Evolutionary conservation across 192 early-diverging fungal species (phyloP).

Genomic region (Umbelopsis vinacea): DNA sequence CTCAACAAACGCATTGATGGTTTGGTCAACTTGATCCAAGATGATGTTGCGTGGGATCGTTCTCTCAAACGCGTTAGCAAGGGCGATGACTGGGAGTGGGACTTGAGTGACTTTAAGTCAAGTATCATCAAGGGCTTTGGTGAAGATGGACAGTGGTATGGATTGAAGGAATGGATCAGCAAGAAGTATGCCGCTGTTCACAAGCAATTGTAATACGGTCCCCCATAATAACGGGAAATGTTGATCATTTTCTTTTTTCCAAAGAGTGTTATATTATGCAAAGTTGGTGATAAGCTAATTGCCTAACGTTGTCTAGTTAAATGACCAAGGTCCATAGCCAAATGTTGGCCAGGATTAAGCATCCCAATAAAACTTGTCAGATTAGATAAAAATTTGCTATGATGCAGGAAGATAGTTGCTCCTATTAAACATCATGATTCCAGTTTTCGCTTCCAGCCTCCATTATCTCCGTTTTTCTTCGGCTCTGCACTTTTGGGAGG

Average conservation of each 20-base stretch:
- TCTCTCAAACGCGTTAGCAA: slow-evolving; percentile 22
- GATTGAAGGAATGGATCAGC: slow-evolving; percentile 27
- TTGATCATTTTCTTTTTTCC: neutral
- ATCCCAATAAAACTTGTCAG: neutral
- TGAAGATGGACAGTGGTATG: slow-evolving; percentile 10
- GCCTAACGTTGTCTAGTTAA: too few species aligned
- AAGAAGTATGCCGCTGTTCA: slow-evolving; percentile 17
- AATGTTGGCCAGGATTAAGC: too few species aligned
- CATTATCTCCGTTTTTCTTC: neutral
- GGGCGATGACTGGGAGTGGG: slow-evolving; percentile 13
- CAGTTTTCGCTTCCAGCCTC: slow-evolving; percentile 14
- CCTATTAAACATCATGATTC: neutral
- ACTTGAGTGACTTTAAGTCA: neutral
- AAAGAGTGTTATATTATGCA: too few species aligned
- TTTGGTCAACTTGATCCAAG: slow-evolving; percentile 35
- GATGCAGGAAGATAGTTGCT: neutral
- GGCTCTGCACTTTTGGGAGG: neutral
- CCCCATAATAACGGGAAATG: too few species aligned
- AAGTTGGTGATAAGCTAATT: too few species aligned
- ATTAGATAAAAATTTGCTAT: neutral
- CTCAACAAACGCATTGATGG: slow-evolving; percentile 33
- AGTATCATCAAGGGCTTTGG: slow-evolving; percentile 8
- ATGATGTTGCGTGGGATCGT: slow-evolving; percentile 47
- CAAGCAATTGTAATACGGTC: slow-evolving; percentile 2
- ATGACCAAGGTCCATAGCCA: too few species aligned